A percentile compares a stretch with the other conserved stretches of the same genome.
Evolutionary conservation across 768 basidiomycete species (phyloP).

Genomic region (Rhodocollybia butyracea): DNA sequence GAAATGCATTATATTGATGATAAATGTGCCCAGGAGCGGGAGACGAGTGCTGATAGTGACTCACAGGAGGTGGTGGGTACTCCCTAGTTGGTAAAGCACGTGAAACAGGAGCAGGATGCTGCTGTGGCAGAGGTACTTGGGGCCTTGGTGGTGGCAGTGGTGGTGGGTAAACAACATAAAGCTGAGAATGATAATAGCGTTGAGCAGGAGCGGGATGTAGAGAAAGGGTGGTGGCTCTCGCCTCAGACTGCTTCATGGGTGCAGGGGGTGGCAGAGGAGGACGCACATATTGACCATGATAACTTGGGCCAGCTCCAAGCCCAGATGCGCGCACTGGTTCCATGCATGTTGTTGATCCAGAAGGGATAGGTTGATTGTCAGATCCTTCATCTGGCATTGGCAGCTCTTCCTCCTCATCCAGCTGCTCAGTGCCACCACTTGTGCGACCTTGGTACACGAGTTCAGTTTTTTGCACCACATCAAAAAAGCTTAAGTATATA

Average conservation of each 20-base stretch:
- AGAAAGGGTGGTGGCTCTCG: neutral
- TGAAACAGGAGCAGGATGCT: neutral
- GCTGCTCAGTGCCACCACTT: constrained; percentile 33
- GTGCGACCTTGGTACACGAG: constrained; percentile 62
- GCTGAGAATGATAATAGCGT: neutral
- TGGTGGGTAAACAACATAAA: neutral
- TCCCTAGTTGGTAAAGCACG: neutral
- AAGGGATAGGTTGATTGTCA: neutral
- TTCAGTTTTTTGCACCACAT: too few relatives aligned
- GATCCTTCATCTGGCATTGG: neutral
- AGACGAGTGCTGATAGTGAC: neutral
- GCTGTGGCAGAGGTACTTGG: too few relatives aligned
- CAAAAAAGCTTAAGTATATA: too few relatives aligned
- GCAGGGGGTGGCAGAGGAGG: neutral
- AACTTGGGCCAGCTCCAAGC: neutral
- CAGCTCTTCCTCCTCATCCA: neutral
- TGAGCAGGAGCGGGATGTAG: neutral
- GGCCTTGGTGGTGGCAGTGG: neutral
- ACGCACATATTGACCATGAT: neutral
- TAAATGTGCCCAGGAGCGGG: neutral
- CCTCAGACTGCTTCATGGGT: neutral
- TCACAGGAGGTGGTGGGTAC: neutral
- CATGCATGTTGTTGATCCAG: neutral
- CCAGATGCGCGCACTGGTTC: neutral
- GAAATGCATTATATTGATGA: neutral